phyloP scores from a whole-genome alignment of 2,329 filamentous ascomycete species.

The Calycina herbarum region DNA sequence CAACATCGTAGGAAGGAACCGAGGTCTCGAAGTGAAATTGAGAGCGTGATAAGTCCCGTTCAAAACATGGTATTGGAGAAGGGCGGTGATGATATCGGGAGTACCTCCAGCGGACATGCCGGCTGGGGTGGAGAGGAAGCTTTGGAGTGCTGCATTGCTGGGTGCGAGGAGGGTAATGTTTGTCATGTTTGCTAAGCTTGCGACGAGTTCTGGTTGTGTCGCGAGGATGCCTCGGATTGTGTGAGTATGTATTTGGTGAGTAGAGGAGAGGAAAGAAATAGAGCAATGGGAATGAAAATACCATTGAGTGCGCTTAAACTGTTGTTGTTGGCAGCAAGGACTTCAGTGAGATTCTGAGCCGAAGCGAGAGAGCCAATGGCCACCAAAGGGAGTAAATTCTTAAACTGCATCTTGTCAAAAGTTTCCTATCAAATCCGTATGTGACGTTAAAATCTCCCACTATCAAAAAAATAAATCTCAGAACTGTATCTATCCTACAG shows the following conservation, averaged over 20 bases:
- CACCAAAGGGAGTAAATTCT: conserved; percentile 18
- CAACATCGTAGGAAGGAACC: conserved; percentile 46
- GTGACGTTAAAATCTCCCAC: too few species aligned
- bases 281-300: conserved; percentile 2
- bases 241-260: background rate
- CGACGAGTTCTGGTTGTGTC: conserved; percentile 40
- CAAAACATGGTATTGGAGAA: conserved; percentile 37
- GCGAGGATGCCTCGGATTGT: conserved; percentile 40
- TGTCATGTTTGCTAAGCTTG: conserved; percentile 39
- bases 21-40: conserved; percentile 34
- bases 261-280: background rate
- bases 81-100: conserved; percentile 35
- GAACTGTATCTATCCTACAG: too few species aligned
- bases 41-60: conserved; percentile 29
- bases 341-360: conserved; percentile 21
- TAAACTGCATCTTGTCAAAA: conserved; percentile 23
- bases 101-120: conserved; percentile 32
- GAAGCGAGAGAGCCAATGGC: conserved; percentile 23
- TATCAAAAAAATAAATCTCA: too few species aligned
- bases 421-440: background rate
- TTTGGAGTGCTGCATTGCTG: conserved; percentile 34
- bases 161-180: conserved; percentile 54
- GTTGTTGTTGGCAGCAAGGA: conserved; percentile 20
- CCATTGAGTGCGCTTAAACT: conserved; percentile 22
- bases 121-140: conserved; percentile 34